Evolutionary conservation across 2,329 filamentous ascomycete genomes (phyloP).

Genomic region (Microdochium nivale): DNA sequence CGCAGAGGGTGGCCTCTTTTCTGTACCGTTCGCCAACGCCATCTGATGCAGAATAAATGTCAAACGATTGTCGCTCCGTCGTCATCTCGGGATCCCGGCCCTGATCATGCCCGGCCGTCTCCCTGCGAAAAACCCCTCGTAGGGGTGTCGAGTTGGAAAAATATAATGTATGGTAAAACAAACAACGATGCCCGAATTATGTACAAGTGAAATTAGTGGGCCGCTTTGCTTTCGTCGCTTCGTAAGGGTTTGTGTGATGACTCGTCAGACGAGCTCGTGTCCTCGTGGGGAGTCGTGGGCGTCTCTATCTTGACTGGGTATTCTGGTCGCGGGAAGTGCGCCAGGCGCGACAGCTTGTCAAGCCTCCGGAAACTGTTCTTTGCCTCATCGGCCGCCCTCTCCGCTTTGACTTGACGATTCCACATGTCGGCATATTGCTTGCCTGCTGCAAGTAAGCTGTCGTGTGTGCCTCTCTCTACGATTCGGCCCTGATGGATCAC

Average conservation of each 20-base stretch:
- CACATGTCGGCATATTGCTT: constrained; percentile 81
- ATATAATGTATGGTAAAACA: background rate
- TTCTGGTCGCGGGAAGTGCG: background rate
- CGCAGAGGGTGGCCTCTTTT: background rate
- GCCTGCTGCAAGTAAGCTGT: constrained; percentile 59
- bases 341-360: background rate
- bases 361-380: background rate
- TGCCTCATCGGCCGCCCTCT: constrained; percentile 49
- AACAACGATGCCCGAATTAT: background rate
- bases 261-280: background rate
- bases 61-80: too few species aligned
- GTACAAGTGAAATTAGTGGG: background rate
- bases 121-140: too few species aligned
- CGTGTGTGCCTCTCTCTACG: constrained; percentile 69
- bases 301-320: background rate
- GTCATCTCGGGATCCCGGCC: too few species aligned
- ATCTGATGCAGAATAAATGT: background rate
- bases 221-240: background rate
- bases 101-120: too few species aligned
- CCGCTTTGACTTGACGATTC: constrained; percentile 77
- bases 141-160: too few species aligned
- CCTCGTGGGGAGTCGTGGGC: background rate
- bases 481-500: constrained; percentile 72
- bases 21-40: background rate
- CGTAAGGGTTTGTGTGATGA: background rate